Percentiles rank a stretch among this genome's conserved stretches.
Evolutionary conservation across 805 yeast genomes (phyloP).

Genomic region (Wilhelminamyces savonicus): DNA sequence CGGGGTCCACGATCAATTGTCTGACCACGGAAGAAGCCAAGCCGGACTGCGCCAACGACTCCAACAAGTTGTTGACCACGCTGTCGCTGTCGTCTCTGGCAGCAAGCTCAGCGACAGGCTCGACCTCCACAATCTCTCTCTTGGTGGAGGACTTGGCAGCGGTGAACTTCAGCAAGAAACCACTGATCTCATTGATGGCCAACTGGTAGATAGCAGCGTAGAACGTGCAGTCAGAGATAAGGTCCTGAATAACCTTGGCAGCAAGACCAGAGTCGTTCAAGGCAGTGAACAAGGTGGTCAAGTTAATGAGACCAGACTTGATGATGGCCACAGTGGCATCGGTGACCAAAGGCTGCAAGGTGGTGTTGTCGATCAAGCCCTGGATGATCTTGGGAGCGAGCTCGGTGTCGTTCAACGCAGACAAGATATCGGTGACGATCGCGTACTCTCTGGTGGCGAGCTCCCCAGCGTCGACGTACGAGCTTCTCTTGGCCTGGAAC

Average conservation of each 20-base stretch:
- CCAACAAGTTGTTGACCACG: constrained; percentile 30
- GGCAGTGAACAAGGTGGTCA: constrained; percentile 32
- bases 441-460: constrained; percentile 31
- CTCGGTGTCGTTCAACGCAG: constrained; percentile 28
- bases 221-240: constrained; percentile 32
- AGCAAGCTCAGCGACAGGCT: background rate
- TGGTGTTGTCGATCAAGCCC: constrained; percentile 25
- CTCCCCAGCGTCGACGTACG: constrained; percentile 11
- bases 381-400: constrained; percentile 31
- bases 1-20: constrained; percentile 29
- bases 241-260: constrained; percentile 25
- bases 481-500: constrained; percentile 24
- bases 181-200: constrained; percentile 21
- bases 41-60: constrained; percentile 38
- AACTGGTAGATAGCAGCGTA: constrained; percentile 33
- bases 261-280: constrained; percentile 39
- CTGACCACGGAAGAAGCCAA: constrained; percentile 33
- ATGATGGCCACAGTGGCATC: constrained; percentile 21
- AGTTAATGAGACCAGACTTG: constrained; percentile 25
- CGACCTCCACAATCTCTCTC: constrained; percentile 12
- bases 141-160: constrained; percentile 14
- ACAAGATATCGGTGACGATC: constrained; percentile 35
- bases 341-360: constrained; percentile 23
- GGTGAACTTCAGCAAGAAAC: constrained; percentile 21
- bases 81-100: constrained; percentile 4